Evolutionary conservation across 345 rosid species (phyloP), one percentile per base, ranked within the genome.

Genomic region (Kandelia obovata): DNA sequence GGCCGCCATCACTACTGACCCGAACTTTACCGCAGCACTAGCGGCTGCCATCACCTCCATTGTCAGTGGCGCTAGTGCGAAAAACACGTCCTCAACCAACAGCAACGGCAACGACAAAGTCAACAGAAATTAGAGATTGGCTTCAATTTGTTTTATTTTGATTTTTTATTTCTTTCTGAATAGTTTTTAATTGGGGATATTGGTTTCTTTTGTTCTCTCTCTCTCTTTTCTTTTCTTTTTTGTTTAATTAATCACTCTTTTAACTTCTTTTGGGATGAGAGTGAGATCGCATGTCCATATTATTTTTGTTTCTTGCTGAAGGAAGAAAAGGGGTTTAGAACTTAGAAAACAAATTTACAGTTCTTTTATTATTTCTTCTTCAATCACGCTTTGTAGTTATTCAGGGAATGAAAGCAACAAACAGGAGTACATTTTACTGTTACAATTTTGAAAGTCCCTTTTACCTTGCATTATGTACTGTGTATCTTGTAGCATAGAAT

Each of bases 31-130:
- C 0, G 98, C 96, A 0, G 99, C 97, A 43, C 91, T 95, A 0
- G 96, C 97, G 0, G 88, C 99, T 0, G 96, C 94, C 69, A 87
- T 95, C 80, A 87, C 99, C 30, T 87, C 97, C 52, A 88, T 95
- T 57, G 82, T 95, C 25, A 89, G 96, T 6, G 84, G 88, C 4
- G 77, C 69, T 17, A 76, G 67, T 60, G 77, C 43, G 69, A 65
- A 47, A 77, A 70, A n/a, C 76, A 70, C 64, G 69, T 75, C 68
- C 37, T 58, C 64, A 71, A 68, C 17, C 73, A 79, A 65, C 65
- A 34, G 60, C 31, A 71, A 62, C 43, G 43, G 19, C 77, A 72
- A 56, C 62, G 68, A 26, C 67, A 51, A 72, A 31, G 76, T 62
- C 75, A 75, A 51, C 75, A 76, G 75, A 64, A 74, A 43, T 68